Evolutionary conservation across 495 filamentous ascomycete genomes (phyloP), one percentile per base, ranked within the genome.

Genomic region (Durotheca rogersii): DNA sequence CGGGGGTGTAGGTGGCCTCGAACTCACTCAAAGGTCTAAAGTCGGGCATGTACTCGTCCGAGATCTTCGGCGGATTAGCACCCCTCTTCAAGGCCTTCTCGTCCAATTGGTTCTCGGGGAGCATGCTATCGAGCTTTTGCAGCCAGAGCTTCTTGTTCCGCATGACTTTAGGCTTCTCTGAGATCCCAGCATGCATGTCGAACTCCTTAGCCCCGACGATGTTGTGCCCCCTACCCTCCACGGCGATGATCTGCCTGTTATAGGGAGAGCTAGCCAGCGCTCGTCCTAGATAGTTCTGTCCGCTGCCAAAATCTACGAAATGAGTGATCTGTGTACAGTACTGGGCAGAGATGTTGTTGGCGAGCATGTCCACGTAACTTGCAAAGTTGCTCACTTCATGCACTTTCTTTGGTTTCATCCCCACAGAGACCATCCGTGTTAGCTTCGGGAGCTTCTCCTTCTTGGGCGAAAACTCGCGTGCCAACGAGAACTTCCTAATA

Each of bases 391-490:
- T 72, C 30, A 96, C 93, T 72, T 98, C 93, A 53, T 98, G 94
- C 12, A 89, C 77, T 67, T 98, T 98, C 68, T 98, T 98, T 21
- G 84, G 78, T 50, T 89, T 96, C 94, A 98, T 98, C 14, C 93
- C 93, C 3, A 94, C 78, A 0, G 88, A 80, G 17, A 96, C 77
- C 59, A 85, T 79, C 31, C 79, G 72, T 2, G 88, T 80, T 12
- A 94, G 64, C 50, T 73, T 74, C 11, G 64, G 67, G 59, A 78
- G 61, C 47, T 68, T 73, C 56, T 56, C 61, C 50, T 62, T 64
- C 33, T 51, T 60, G 4, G 64, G 59, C 1, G 65, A 57, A 23
- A 87, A 87, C 2, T 82, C 76, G 29, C 93, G 78, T 10, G 67
- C 60, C 32, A 98, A 67, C 11, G 81, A 80, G 52, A 94, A 80